Evolutionary conservation across 306 rosid species (phyloP), one percentile per base, ranked within the genome.

Genomic region (Fragaria ananassa): DNA sequence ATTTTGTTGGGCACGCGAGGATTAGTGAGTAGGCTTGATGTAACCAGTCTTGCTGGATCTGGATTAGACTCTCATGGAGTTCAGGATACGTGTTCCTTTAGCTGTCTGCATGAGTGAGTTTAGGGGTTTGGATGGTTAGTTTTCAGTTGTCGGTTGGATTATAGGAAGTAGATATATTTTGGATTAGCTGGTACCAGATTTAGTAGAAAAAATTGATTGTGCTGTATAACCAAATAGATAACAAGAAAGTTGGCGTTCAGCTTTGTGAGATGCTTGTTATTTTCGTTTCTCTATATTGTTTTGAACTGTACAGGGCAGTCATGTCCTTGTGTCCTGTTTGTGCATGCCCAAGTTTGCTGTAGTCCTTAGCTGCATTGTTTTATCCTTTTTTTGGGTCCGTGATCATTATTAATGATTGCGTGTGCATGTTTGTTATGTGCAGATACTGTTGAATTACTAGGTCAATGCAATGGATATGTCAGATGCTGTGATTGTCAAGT

Each of bases 401-500:
- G 39, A 44, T 74, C 25, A 46, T 39, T 41, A 42, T 17, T 79
- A 50, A 21, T 70, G 34, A 29, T 41, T 44, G 66, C 44, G 23
- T 47, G 64, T 65, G 25, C 18, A 34, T 73, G 25, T 53, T 44
- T 78, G 71, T 78, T 10, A 71, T 61, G 39, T 69, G 72, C 83
- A 82, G 86, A 50, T 74, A 66, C 74, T 72, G 86, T 76, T 83
- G 81, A 77, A 34, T 41, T 62, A 66, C 66, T 85, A 83, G 90
- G 80, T 80, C 80, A 72, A 79, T 86, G 89, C 75, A 70, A 96
- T 96, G 99, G 99, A 96, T 80, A 76, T 89, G 93, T 83, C 99
- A 14, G 98, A 96, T 82, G 97, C 97, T 29, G 96, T 89, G 50
- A 85, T 87, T 13, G 93, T 88, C 72, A 93, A 96, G 76, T 96